These are phyloP conservation scores for Krasilnikovozyma curviuscula DNA, from an alignment of 768 basidiomycete species.

Conservation along the genomic window DNA sequence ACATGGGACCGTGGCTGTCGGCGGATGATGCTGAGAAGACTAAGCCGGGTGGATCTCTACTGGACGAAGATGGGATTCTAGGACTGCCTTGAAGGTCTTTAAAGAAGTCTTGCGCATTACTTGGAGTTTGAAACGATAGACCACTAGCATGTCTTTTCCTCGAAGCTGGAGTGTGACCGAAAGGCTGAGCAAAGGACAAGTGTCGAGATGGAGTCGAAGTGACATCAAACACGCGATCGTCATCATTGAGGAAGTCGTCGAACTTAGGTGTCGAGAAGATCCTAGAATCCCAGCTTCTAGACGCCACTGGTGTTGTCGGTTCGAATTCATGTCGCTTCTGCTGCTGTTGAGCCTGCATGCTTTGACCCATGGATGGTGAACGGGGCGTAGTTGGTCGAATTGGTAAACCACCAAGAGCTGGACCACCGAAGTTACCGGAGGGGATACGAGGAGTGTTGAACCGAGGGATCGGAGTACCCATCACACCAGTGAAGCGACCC, in stretches of 20 bases:
- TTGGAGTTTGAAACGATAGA: slow-evolving; percentile 4
- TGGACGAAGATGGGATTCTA: not conserved
- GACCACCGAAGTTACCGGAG: too few relatives aligned
- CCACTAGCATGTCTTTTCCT: not conserved
- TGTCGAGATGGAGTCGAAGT: slow-evolving; percentile 5
- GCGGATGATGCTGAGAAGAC: slow-evolving; percentile 4
- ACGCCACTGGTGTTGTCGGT: too few relatives aligned
- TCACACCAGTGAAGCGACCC: too few relatives aligned
- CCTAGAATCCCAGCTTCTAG: not conserved
- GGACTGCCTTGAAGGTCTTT: slow-evolving; percentile 5
- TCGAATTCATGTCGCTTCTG: too few relatives aligned
- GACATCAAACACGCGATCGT: slow-evolving; percentile 4
- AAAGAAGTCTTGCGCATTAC: slow-evolving; percentile 4
- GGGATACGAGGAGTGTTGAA: too few relatives aligned
- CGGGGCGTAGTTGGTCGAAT: too few relatives aligned
- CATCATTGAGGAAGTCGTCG: not conserved
- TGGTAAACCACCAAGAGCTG: too few relatives aligned
- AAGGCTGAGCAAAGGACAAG: slow-evolving; percentile 1
- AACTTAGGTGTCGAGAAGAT: not conserved
- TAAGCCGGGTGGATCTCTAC: not conserved
- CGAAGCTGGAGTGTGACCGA: slow-evolving; percentile 5
- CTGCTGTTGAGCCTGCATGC: too few relatives aligned
- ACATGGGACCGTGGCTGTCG: slow-evolving; percentile 3
- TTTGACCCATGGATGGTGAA: too few relatives aligned
- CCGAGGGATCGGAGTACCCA: too few relatives aligned